Evolutionary conservation across 2,329 filamentous ascomycete genomes (phyloP), one percentile per base, ranked within the genome.

Genomic region (Talaromyces marneffei): DNA sequence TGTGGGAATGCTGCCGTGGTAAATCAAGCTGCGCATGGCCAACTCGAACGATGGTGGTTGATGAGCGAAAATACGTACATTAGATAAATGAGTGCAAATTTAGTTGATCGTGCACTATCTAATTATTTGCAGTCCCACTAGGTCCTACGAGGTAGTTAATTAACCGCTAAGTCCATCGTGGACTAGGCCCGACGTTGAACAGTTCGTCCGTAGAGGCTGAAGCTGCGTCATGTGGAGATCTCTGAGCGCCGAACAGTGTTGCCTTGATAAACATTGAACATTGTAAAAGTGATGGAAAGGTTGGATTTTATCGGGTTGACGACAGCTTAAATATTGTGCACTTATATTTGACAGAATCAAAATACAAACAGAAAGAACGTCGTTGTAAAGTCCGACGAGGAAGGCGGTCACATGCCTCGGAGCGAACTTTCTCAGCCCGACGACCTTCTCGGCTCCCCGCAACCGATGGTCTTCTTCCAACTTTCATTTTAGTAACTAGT

Each of bases 161-260:
- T 16, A 23, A 9, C 12, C 44, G 25, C 44, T 50, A 50, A 50
- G 53, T 27, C 50, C 42, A 60, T 33, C 20, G 48, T 29, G 16
- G 23, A 56, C 16, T 60, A 50, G 52, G 40, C 10, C 46, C 29
- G 48, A 52, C 18, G 50, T 56, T 23, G 39, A 53, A 46, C 46
- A 40, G 59, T 33, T 52, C 40, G 25, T 31, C 23, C 29, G 52
- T 1, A 8, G 18, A 42, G 37, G 53, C 53, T 55, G 16, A 40
- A 56, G 44, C 12, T 48, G 52, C 48, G 35, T 54, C 52, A 37
- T 61, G 59, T 35, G 59, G 59, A 57, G 59, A 61, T 16, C 40
- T 40, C 40, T 12, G 25, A 27, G 40, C 20, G 18, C 25, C 44
- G 44, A 29, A 10, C 7, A 16, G 20, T 44, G 25, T 48, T 48